Conservation (phyloP, 164 flowering plant genomes). For the Chloranthus sessilifolius region DNA sequence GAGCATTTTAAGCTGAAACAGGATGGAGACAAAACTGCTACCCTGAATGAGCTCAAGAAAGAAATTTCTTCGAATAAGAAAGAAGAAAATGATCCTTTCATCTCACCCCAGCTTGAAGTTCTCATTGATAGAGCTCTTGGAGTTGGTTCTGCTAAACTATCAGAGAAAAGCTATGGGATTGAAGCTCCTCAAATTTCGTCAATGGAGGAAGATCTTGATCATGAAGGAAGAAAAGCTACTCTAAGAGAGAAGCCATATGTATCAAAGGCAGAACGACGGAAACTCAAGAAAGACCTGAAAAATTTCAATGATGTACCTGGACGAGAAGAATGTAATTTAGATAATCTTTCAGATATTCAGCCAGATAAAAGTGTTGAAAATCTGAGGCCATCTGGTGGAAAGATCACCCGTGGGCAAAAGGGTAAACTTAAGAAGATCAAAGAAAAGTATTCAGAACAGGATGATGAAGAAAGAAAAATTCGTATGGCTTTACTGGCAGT, state of each 20-base stretch:
- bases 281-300: constrained; percentile 70
- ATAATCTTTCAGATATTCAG: constrained; percentile 14
- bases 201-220: constrained; percentile 23
- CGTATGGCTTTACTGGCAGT: constrained; percentile 92
- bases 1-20: constrained; percentile 8
- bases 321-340: constrained; percentile 29
- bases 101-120: constrained; percentile 63
- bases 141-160: constrained; percentile 57
- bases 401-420: constrained; percentile 75
- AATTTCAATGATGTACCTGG: constrained; percentile 22
- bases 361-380: constrained; percentile 31
- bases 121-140: constrained; percentile 86
- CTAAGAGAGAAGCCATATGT: constrained; percentile 65
- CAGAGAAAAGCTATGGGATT: constrained; percentile 30
- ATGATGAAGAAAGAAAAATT: constrained; percentile 85
- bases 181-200: constrained; percentile 30
- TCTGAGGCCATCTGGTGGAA: constrained; percentile 39
- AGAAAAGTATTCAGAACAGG: constrained; percentile 92
- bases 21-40: constrained; percentile 17
- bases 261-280: constrained; percentile 88
- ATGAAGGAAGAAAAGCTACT: constrained; percentile 32
- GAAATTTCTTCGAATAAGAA: constrained; percentile 16
- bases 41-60: constrained; percentile 5
- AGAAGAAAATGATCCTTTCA: constrained; percentile 21
- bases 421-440: constrained; percentile 90